Base-by-base conservation (phyloP, 345 rosid genomes). In the Eucalyptus decipiens region DNA sequence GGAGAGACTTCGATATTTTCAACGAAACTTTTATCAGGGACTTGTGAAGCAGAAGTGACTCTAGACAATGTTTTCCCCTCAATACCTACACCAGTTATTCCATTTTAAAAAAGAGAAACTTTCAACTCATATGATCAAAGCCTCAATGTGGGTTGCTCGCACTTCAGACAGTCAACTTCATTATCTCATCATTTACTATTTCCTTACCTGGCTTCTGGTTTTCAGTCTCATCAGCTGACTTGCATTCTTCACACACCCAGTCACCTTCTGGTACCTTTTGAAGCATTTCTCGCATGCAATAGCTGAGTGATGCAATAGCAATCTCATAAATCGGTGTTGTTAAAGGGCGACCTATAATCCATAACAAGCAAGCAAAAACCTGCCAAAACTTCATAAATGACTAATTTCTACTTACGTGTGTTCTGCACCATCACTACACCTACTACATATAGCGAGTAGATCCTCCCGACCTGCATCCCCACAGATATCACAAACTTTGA, bases 401-500 rank as follows among this genome's bases (percentile, higher is more conserved):
- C 45, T 19, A 37, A 76, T 76, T 11, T 21, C 85, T 40, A 76
- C 99, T 95, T 96, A 98, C 99, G 93, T 98, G 95, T 98, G 99
- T 94, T 98, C 99, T 89, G 99, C 99, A 89, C 99, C 99, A 94
- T 98, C 99, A 90, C 92, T 91, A 93, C 99, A 98, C 91, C 94
- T 91, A 88, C 98, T 93, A 92, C 99, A 98, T 91, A 95, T 94
- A 88, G 99, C 99, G 51, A 98, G 99, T 92, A 94, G 91, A 93
- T 97, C 98, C 94, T 98, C 99, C 88, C 99, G 97, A 85, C 99
- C 99, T 48, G 99, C 97, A 94, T 98, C 99, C 90, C 99, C 99
- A 90, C 99, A 98, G 86, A 97, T 97, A 93, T 98, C 99, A 89
- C 99, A 98, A 81, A 98, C 99, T 93, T 98, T 98, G 87, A 97